Evolutionary conservation across 495 filamentous ascomycete species (phyloP), one percentile per base, ranked within the genome.

Genomic region (Tuber melanosporum): DNA sequence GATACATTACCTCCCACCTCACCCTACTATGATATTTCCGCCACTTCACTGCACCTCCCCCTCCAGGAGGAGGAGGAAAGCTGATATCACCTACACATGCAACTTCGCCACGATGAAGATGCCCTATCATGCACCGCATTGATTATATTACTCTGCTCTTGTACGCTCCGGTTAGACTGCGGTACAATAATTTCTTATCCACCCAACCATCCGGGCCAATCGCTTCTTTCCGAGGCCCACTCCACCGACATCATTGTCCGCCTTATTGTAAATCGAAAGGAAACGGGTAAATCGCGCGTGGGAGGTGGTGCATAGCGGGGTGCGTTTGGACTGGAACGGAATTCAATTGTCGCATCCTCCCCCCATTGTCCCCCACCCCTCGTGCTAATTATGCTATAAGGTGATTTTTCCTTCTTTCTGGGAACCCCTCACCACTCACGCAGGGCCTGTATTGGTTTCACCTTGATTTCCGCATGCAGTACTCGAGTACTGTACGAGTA

Each of bases 261-360:
- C 57, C 57, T 66, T 66, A 66, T 66, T 66, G 57, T 66, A 32
- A 66, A 66, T 12, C 0, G 57, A 32, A 66, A 17, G 26, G 57
- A 66, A 32, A 66, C 57, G 57, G 57, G 57, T 66, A 66, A 66
- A 66, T 66, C 57, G 57, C 57, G 57, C 57, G 57, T 66, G 57
- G 57, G 57, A 32, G 57, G 57, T 66, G n/a, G 57, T 66, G 57
- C 57, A 66, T 32, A 66, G 57, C 26, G 57, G 57, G 57, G 57
- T 66, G 57, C 57, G 57, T 32, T 66, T 17, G 57, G 57, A 14
- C 57, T 66, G 57, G 57, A 66, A 66, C 32, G 12, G 57, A 66
- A 66, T 32, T 32, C 57, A 66, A 66, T 66, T 66, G 57, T 66
- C 57, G 32, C 14, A 15, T 66, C 57, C 26, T 66, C 39, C 39